Evolutionary conservation across 371 early-diverging fungal genomes (phyloP), one percentile per base, ranked within the genome.

Genomic region (Mucor circinelloides): DNA sequence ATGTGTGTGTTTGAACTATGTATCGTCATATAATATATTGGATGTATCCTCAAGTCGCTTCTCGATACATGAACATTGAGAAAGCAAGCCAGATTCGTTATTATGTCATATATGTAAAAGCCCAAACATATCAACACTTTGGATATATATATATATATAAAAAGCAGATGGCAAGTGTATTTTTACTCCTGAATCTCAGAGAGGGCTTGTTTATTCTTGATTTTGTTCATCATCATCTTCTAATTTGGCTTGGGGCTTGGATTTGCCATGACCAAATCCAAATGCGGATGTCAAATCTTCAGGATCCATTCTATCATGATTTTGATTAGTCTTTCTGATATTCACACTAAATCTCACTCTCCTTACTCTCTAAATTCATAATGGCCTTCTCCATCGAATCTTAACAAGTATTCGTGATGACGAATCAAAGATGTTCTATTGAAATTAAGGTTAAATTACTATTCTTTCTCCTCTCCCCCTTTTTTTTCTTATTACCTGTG

Each of bases 311-410:
- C 85, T 85, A 72, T 34, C 23, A 30, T 30, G 19, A 27, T 28
- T 9, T n/a, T 42, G 2, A 15, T 52, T 8, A 61, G 12, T 28
- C 17, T 23, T 36, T 32, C 30, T 44, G 15, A 27, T 32, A 9
- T 7, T 27, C 23, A 30, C 32, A 6, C 10, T 27, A 30, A 31
- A 9, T 21, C 1, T 19, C 0, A 15, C 8, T 27, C 50, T 50
- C 63, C 65, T 71, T 76, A 79, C 78, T 77, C 71, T 75, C 79
- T 85, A 74, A 94, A 94, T 61, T 88, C 85, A 75, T 93, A 94
- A 59, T 87, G 87, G 6, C 94, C 94, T 78, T 93, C 90, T 13
- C 94, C 94, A 73, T 94, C 93, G 66, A 93, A 94, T 56, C 90
- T 84, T 69, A 94, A 69, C 21, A 94, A 69, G 62, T 85, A 92